Base-by-base conservation (phyloP, 176 grass and related monocot species). In the Stipa capillata region DNA sequence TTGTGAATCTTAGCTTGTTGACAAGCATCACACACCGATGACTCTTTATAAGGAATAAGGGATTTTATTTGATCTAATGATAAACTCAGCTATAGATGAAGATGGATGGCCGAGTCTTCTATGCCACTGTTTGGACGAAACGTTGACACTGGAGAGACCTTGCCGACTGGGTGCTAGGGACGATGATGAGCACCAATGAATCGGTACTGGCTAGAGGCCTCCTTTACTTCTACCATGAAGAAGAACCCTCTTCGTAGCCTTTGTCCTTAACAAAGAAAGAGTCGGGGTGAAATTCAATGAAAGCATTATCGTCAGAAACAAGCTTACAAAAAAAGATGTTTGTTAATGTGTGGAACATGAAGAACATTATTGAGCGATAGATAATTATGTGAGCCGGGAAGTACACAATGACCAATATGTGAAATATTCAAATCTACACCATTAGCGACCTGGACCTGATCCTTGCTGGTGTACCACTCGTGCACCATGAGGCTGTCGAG, bases 301-400 rank as follows among this genome's bases (percentile, higher is more conserved):
- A 52, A 0, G 7, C 8, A 27, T n/a, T 13, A 5, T 56, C 27
- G 5, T 56, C 53, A 5, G 0, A 3, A 0, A 17, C 3, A 12
- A 56, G 1, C 0, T 13, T 24, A 1, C 27, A 23, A 13, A 56
- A 56, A 9, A 25, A 56, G 23, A 13, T 56, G 2, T 5, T 56
- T 56, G 9, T 12, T 11, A 0, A 27, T 0, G 0, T 13, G 6
- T 0, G 53, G 53, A 5, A 27, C 53, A 56, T 28, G 53, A 0
- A 56, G 1, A 1, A 56, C 4, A 27, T 56, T 56, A 0, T 13
- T 24, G 0, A 56, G 23, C 24, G 2, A 0, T 1, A 56, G 1
- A 0, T 8, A 2, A 0, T 4, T 4, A n/a, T 16, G 1, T 2
- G 23, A 56, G 9, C 53, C 23, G 3, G 0, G 13, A 2, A 56